Conservation (phyloP, 1,284 basidiomycete genomes). For the Acaromyces ingoldii region DNA sequence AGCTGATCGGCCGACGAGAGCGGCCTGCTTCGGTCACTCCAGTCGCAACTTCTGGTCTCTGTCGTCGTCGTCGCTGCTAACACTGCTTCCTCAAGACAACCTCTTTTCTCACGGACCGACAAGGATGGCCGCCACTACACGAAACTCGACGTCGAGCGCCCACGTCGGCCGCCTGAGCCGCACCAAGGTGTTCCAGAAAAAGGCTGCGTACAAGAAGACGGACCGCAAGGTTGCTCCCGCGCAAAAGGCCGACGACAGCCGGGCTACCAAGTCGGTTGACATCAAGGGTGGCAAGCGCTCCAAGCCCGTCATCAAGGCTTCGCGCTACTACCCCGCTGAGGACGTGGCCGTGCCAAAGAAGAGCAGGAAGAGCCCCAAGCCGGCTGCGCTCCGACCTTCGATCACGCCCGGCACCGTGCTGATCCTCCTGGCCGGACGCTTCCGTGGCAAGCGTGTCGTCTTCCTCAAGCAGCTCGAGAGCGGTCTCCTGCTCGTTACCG, state of each 20-base stretch:
- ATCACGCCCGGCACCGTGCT: conserved; percentile 94
- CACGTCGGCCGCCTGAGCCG: conserved; percentile 68
- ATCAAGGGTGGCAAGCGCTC: conserved; percentile 87
- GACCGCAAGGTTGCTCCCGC: conserved; percentile 61
- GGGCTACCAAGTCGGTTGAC: conserved; percentile 68
- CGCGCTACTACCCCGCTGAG: conserved; percentile 95
- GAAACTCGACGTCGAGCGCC: conserved; percentile 24
- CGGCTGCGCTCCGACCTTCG: conserved; percentile 69
- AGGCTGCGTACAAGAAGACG: conserved; percentile 72
- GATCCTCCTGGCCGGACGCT: conserved; percentile 95
- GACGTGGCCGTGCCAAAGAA: conserved; percentile 84
- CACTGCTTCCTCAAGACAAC: no score
- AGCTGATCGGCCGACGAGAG: no score
- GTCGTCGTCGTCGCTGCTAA: no score
- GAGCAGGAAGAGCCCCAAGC: conserved; percentile 73
- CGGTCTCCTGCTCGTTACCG: conserved; percentile 90
- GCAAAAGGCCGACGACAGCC: conserved; percentile 58
- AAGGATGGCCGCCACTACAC: conserved; percentile 4
- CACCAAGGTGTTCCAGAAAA: conserved; percentile 65
- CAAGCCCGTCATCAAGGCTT: conserved; percentile 77
- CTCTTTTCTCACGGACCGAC: no score
- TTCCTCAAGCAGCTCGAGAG: conserved; percentile 95
- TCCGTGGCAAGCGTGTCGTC: conserved; percentile 96
- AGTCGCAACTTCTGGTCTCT: no score
- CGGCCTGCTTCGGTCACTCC: no score